A percentile compares a stretch with the other conserved stretches of the same genome.
phyloP scores from a whole-genome alignment of 2,329 filamentous ascomycete species.

The Didymella exigua region DNA sequence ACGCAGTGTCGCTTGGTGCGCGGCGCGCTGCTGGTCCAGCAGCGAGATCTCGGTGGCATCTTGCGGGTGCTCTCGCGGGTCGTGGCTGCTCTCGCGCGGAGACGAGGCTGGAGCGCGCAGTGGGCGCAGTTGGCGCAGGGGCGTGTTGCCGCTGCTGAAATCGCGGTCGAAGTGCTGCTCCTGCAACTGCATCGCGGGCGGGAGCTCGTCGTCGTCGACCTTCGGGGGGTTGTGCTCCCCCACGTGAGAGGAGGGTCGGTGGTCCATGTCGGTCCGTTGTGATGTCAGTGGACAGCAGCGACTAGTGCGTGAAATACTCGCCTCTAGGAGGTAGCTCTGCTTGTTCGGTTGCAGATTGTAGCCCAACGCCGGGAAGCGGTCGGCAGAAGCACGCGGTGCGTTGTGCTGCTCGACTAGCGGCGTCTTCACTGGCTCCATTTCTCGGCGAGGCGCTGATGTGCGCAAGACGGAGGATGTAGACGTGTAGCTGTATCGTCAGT shows the following conservation, averaged over 20 bases:
- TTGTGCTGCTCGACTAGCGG: background rate
- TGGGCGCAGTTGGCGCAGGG: conserved; percentile 9
- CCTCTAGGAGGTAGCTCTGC: background rate
- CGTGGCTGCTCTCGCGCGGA: background rate
- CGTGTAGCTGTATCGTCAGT: background rate
- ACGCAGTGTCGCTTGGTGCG: background rate
- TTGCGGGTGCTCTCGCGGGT: background rate
- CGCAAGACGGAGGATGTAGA: too few species aligned
- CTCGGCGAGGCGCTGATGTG: background rate
- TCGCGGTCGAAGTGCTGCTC: background rate
- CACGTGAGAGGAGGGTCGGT: background rate
- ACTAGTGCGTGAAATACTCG: background rate
- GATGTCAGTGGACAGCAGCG: background rate
- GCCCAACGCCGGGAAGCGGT: background rate
- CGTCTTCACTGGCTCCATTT: background rate
- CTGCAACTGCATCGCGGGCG: background rate
- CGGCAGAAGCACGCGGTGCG: too few species aligned
- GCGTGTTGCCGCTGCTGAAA: conserved; percentile 18
- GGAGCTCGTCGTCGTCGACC: background rate
- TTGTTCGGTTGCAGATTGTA: background rate
- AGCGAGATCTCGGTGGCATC: background rate
- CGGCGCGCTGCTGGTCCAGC: background rate
- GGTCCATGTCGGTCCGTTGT: background rate
- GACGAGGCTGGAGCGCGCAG: background rate
- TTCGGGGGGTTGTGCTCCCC: background rate